A percentile compares a stretch with the other conserved stretches of the same genome.
These are phyloP conservation scores for Sugiyamaella castrensis DNA, from an alignment of 1,139 yeast genomes.

Conservation along the genomic window DNA sequence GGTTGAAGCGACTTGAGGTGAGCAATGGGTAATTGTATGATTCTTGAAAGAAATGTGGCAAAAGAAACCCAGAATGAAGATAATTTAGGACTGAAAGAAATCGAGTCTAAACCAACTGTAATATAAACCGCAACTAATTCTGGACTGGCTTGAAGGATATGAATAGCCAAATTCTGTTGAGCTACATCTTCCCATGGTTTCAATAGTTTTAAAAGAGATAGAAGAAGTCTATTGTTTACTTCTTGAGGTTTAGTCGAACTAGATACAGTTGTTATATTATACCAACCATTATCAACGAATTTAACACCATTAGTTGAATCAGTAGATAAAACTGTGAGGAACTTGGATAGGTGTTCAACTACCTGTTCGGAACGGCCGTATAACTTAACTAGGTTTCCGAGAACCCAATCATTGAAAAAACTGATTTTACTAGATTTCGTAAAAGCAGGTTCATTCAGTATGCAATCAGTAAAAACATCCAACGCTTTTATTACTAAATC, in stretches of 20 bases:
- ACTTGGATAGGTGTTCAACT: conserved; percentile 43
- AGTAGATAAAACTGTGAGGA: conserved; percentile 51
- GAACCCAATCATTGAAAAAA: conserved; percentile 73
- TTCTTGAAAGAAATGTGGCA: conserved; percentile 57
- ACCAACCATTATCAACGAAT: conserved; percentile 59
- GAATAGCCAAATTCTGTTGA: conserved; percentile 56
- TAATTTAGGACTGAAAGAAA: conserved; percentile 63
- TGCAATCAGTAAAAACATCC: conserved; percentile 46
- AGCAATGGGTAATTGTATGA: conserved; percentile 57
- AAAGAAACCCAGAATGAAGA: conserved; percentile 82
- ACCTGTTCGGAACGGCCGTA: conserved; percentile 42
- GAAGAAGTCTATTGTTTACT: conserved; percentile 56
- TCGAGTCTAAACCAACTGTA: conserved; percentile 40
- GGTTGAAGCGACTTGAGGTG: conserved; percentile 23
- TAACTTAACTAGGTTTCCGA: conserved; percentile 56
- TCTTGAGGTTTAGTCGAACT: conserved; percentile 34
- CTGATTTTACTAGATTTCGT: conserved; percentile 69
- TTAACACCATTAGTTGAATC: conserved; percentile 59
- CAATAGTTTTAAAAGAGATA: conserved; percentile 57
- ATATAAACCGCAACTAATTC: conserved; percentile 76
- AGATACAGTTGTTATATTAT: conserved; percentile 34
- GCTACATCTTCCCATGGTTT: conserved; percentile 77
- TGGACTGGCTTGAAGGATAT: conserved; percentile 53
- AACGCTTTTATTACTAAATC: conserved; percentile 46
- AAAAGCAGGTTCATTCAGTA: conserved; percentile 60